Percentiles rank a stretch among this genome's conserved stretches.
Conservation (phyloP, 164 flowering plant species). For the Umbilicus rupestris region DNA sequence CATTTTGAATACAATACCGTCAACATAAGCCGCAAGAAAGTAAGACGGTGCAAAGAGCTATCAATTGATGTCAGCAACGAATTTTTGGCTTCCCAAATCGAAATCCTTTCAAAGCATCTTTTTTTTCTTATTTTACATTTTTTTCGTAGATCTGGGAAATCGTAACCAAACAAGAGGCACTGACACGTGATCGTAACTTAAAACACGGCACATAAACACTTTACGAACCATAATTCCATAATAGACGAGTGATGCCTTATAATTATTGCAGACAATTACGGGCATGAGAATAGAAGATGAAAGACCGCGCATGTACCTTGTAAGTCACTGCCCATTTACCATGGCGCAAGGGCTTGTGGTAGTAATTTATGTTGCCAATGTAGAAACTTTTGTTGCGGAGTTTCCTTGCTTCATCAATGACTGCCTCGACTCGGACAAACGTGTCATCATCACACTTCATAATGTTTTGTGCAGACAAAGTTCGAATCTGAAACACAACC, state of each 20-base stretch:
- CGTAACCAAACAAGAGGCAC: too few relatives aligned
- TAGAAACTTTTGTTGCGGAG: conserved; percentile 32
- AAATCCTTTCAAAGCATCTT: not conserved
- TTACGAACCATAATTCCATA: too few relatives aligned
- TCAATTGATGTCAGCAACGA: not conserved
- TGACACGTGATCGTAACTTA: too few relatives aligned
- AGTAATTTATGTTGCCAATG: conserved; percentile 57
- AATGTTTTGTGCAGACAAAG: conserved; percentile 39
- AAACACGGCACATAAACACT: too few relatives aligned
- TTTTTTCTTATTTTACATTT: not conserved
- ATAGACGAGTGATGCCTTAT: not conserved
- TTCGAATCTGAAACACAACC: conserved; percentile 27
- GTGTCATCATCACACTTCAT: conserved; percentile 83
- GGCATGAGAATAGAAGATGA: not conserved
- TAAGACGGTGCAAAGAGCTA: not conserved
- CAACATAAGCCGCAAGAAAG: conserved; percentile 2
- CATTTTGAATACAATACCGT: not conserved
- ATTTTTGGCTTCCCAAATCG: not conserved
- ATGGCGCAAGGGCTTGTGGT: conserved; percentile 55
- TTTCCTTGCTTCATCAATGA: conserved; percentile 32
- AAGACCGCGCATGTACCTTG: conserved; percentile 31
- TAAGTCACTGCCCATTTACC: conserved; percentile 79
- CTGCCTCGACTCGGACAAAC: conserved; percentile 54
- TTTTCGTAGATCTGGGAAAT: too few relatives aligned
- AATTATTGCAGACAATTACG: not conserved